Percentiles rank a stretch among this genome's conserved stretches.
phyloP scores from a whole-genome alignment of 2,329 filamentous ascomycete species.

The Aspergillus luchuensis region DNA sequence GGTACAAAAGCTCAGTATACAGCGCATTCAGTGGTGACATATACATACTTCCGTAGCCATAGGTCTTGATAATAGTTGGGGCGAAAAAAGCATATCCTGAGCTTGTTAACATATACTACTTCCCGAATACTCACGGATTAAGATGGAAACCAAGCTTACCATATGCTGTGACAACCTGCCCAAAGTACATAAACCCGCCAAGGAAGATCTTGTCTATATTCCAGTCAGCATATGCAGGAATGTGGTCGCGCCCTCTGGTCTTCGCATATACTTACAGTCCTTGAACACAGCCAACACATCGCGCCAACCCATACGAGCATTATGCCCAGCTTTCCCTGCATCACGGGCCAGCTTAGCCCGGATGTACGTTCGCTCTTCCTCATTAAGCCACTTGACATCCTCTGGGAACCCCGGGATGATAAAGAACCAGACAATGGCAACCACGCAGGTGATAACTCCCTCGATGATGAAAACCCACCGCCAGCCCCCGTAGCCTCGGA shows the following conservation, averaged over 20 bases:
- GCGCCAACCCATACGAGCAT: slow-evolving; percentile 60
- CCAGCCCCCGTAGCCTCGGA: slow-evolving; percentile 59
- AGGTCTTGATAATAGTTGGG: slow-evolving; percentile 69
- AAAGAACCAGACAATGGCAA: slow-evolving; percentile 64
- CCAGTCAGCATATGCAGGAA: slow-evolving; percentile 17
- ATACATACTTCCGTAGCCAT: slow-evolving; percentile 58
- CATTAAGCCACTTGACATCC: slow-evolving; percentile 69
- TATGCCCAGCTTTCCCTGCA: slow-evolving; percentile 66
- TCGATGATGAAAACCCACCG: slow-evolving; percentile 62
- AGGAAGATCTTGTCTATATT: slow-evolving; percentile 63
- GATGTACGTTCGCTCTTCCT: slow-evolving; percentile 69
- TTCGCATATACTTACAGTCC: slow-evolving; percentile 54
- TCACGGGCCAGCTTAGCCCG: slow-evolving; percentile 68
- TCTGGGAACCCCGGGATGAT: slow-evolving; percentile 74
- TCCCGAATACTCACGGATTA: too few species aligned
- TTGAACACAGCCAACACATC: slow-evolving; percentile 68
- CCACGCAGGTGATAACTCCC: slow-evolving; percentile 63
- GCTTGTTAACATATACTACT: slow-evolving; percentile 13
- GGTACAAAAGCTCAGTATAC: slow-evolving; percentile 9
- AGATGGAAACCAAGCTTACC: slow-evolving; percentile 36
- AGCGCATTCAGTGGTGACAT: not conserved
- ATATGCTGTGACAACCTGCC: slow-evolving; percentile 75
- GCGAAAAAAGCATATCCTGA: slow-evolving; percentile 72
- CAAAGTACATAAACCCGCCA: slow-evolving; percentile 79
- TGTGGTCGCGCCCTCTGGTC: too few species aligned